Evolutionary conservation across 2,329 filamentous ascomycete genomes (phyloP).

Genomic region (Fusarium sp.): DNA sequence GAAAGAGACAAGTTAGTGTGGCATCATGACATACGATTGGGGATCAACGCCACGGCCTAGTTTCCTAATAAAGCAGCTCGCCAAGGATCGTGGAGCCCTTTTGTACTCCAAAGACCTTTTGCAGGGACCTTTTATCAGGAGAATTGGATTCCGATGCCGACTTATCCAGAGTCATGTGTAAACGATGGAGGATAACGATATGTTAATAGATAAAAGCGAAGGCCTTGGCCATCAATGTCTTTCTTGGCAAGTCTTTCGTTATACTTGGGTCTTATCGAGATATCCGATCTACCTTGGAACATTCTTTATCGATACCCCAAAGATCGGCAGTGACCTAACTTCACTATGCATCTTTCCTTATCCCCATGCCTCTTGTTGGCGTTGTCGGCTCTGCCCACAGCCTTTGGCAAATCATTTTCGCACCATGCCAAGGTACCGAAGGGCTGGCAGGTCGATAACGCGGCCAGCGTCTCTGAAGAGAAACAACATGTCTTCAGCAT

Average conservation of each 20-base stretch:
- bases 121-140: neutral
- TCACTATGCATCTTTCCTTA: constrained; percentile 26
- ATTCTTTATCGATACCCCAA: too few relatives aligned
- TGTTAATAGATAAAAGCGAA: constrained; percentile 9
- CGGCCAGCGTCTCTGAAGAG: neutral
- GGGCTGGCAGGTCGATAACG: constrained; percentile 22
- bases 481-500: constrained; percentile 37
- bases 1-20: constrained; percentile 2
- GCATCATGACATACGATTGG: constrained; percentile 20
- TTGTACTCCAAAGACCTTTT: constrained; percentile 29
- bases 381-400: constrained; percentile 12
- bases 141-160: constrained; percentile 24
- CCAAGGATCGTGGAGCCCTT: constrained; percentile 27
- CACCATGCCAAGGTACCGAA: constrained; percentile 14
- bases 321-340: neutral
- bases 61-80: constrained; percentile 30
- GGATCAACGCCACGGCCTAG: constrained; percentile 5
- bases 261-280: neutral
- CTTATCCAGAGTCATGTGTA: constrained; percentile 26
- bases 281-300: neutral
- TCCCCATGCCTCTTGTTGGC: constrained; percentile 17
- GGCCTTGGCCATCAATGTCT: neutral
- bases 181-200: neutral
- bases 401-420: constrained; percentile 25
- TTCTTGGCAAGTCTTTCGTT: neutral